These are phyloP conservation scores for Phaseolus lunatus DNA, from an alignment of 306 rosid genomes.

Conservation along the genomic window DNA sequence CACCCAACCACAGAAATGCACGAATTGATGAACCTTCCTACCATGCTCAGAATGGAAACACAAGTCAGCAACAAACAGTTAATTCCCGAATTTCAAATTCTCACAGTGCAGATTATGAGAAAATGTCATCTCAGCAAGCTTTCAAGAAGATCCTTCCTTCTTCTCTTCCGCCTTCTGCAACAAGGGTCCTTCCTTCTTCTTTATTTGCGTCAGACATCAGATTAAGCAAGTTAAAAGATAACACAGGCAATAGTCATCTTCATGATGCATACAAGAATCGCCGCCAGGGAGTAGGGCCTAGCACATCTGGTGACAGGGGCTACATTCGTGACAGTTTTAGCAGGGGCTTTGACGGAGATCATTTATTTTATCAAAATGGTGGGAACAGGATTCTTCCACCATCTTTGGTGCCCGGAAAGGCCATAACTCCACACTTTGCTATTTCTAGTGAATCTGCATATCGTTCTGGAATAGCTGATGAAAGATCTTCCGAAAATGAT, in stretches of 20 bases:
- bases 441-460: constrained; percentile 64
- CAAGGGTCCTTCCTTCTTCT: constrained; percentile 62
- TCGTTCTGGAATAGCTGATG: constrained; percentile 73
- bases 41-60: constrained; percentile 54
- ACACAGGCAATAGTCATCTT: constrained; percentile 52
- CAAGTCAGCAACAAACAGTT: constrained; percentile 50
- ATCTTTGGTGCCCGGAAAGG: constrained; percentile 65
- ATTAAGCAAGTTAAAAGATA: constrained; percentile 54
- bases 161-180: constrained; percentile 48
- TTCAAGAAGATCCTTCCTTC: constrained; percentile 70
- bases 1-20: constrained; percentile 47
- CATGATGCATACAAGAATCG: constrained; percentile 53
- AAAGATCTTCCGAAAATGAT: constrained; percentile 68
- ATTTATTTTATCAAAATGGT: constrained; percentile 57
- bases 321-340: constrained; percentile 51
- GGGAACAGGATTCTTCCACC: constrained; percentile 70
- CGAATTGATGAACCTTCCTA: constrained; percentile 46
- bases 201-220: constrained; percentile 51
- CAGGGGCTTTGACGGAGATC: constrained; percentile 65
- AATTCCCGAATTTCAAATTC: constrained; percentile 56
- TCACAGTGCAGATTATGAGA: constrained; percentile 58
- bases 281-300: constrained; percentile 59
- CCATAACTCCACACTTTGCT: constrained; percentile 57
- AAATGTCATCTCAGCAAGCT: constrained; percentile 72
- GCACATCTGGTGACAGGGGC: constrained; percentile 57